Percentiles rank a stretch among this genome's conserved stretches.
phyloP scores from a whole-genome alignment of 768 basidiomycete genomes.

The Tylopilus balloui region DNA sequence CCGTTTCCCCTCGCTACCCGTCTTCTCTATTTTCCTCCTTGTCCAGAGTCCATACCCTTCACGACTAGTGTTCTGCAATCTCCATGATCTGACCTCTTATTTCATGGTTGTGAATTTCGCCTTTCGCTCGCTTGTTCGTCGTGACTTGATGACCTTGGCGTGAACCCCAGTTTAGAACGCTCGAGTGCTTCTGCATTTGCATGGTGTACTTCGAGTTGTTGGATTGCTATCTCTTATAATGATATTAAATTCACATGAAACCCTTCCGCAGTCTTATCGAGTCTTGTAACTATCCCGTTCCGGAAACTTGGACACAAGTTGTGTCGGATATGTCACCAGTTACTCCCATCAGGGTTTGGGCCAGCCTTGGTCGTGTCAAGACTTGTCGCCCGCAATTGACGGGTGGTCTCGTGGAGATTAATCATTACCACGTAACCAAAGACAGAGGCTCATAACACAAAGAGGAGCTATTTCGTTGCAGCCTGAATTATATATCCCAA shows the following conservation, averaged over 20 bases:
- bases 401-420: no score
- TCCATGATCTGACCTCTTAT: slow-evolving; percentile 34
- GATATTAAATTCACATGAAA: no score
- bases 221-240: neutral
- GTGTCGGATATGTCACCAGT: no score
- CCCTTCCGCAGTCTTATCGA: neutral
- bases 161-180: neutral
- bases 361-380: no score
- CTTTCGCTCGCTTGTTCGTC: neutral
- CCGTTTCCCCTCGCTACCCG: slow-evolving; percentile 17
- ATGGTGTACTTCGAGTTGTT: neutral
- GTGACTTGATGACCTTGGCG: neutral
- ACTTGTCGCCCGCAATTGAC: no score
- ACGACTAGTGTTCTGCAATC: slow-evolving; percentile 36
- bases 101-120: slow-evolving; percentile 16
- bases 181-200: no score
- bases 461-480: no score
- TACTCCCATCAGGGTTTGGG: no score
- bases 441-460: no score
- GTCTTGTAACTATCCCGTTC: neutral
- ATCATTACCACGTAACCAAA: no score
- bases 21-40: slow-evolving; percentile 14
- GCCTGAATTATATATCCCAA: no score
- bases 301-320: no score
- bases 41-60: slow-evolving; percentile 35